Evolutionary conservation across 768 basidiomycete species (phyloP), one percentile per base, ranked within the genome.

Genomic region (Galerina sulciceps): DNA sequence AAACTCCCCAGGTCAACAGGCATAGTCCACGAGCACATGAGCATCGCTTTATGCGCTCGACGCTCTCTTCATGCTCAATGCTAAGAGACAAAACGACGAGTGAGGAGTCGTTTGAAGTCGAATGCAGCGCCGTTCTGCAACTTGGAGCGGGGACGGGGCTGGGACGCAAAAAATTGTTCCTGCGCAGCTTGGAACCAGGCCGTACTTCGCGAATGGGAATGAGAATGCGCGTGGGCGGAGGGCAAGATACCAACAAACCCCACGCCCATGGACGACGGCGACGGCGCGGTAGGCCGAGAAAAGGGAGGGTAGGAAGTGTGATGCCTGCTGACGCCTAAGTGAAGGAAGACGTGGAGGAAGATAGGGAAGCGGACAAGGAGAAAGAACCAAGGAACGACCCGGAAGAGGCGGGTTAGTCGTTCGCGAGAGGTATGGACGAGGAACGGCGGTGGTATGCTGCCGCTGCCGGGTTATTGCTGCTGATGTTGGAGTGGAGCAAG

Each of bases 341-440:
- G n/a, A n/a, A n/a, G n/a, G n/a, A n/a, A n/a, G n/a, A n/a, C n/a
- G n/a, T 6, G 67, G 66, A 42, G 72, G 63, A 59, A 58, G 54
- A 61, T n/a, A n/a, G n/a, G n/a, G n/a, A n/a, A n/a, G n/a, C n/a
- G n/a, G n/a, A n/a, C n/a, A n/a, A n/a, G n/a, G n/a, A n/a, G 57
- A 59, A 43, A 51, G 40, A 62, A 47, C 37, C 61, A 50, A 44
- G 40, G 64, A 57, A 69, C 65, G 38, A 44, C 17, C 47, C 40
- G 20, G 35, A 14, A 1, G 44, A 18, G 31, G 38, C 22, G 65
- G 70, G 47, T 76, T 73, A 60, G 79, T 80, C 2, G 82, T 81
- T 81, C 0, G 84, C 83, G 10, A 87, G 81, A 0, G 87, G 88
- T 0, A 87, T 86, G 0, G 86, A 87, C 0, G 87, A 88, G 1